Evolutionary conservation across 2,329 filamentous ascomycete species (phyloP).

Genomic region (Ambrosiella xylebori): DNA sequence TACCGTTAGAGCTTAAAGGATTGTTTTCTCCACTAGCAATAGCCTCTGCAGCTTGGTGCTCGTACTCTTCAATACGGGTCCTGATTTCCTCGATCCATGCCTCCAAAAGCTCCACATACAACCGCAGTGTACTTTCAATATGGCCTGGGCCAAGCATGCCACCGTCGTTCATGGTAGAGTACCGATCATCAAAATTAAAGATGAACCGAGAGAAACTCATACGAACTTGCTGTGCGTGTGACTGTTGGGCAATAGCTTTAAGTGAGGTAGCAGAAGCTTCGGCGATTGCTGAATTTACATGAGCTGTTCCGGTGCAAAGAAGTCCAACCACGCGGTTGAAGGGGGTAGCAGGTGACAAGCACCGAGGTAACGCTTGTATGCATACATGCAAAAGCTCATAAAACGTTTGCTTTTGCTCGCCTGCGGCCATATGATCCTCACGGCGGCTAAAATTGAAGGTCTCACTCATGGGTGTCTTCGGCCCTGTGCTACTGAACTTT

Average conservation of each 20-base stretch:
- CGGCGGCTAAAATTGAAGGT: constrained; percentile 79
- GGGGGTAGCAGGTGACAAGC: constrained; percentile 74
- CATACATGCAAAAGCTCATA: constrained; percentile 92
- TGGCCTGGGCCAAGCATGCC: constrained; percentile 88
- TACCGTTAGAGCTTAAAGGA: constrained; percentile 20
- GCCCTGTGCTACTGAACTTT: constrained; percentile 68
- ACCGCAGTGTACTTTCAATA: constrained; percentile 79
- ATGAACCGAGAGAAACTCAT: constrained; percentile 96
- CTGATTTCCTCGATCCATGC: constrained; percentile 98
- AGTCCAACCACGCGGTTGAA: constrained; percentile 90
- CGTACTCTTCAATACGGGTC: constrained; percentile 86
- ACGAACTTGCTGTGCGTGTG: constrained; percentile 84
- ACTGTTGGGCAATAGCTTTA: constrained; percentile 87
- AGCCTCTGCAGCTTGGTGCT: constrained; percentile 62
- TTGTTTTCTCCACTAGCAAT: constrained; percentile 37
- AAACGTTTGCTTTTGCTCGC: constrained; percentile 82
- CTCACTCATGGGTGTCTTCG: constrained; percentile 88
- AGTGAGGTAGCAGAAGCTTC: constrained; percentile 80
- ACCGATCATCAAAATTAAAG: constrained; percentile 94
- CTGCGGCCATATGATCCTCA: constrained; percentile 54
- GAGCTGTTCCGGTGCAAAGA: constrained; percentile 87
- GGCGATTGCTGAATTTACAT: constrained; percentile 84
- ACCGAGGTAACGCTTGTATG: constrained; percentile 88
- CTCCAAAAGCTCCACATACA: constrained; percentile 84
- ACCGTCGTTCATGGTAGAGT: constrained; percentile 94